phyloP scores from a whole-genome alignment of 1,284 basidiomycete genomes.

The Wallemia ichthyophaga region DNA sequence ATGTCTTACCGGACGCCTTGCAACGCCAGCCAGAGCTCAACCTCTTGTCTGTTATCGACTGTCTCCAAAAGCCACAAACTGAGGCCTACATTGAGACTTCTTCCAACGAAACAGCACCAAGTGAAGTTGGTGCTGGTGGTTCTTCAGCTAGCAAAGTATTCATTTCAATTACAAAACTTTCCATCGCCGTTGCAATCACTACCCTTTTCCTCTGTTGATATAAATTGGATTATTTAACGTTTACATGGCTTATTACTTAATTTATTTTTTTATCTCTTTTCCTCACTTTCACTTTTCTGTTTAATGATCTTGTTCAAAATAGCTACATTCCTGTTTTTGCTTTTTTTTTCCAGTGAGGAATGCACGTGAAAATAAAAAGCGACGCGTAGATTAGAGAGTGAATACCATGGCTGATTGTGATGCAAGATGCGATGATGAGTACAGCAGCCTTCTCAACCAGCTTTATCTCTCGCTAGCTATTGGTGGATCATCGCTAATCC shows the following conservation, averaged over 20 bases:
- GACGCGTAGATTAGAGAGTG: not conserved
- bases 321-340: too few relatives aligned
- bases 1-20: conserved; percentile 41
- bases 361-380: too few relatives aligned
- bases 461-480: not conserved
- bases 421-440: not conserved
- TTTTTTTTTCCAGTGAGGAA: too few relatives aligned
- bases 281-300: too few relatives aligned
- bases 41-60: conserved; percentile 28
- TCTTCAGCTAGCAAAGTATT: not conserved
- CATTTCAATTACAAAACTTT: too few relatives aligned
- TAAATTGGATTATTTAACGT: too few relatives aligned
- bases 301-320: too few relatives aligned
- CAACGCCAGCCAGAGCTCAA: conserved; percentile 29
- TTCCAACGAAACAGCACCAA: not conserved
- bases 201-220: too few relatives aligned
- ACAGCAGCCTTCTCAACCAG: not conserved
- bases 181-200: too few relatives aligned
- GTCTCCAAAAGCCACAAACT: conserved; percentile 26
- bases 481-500: not conserved
- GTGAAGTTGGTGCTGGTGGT: not conserved
- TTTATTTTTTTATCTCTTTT: too few relatives aligned
- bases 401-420: not conserved
- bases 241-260: too few relatives aligned
- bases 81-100: conserved; percentile 28